Conservation (phyloP, 75 land plant genomes). For the Sequoiadendron giganteum region DNA sequence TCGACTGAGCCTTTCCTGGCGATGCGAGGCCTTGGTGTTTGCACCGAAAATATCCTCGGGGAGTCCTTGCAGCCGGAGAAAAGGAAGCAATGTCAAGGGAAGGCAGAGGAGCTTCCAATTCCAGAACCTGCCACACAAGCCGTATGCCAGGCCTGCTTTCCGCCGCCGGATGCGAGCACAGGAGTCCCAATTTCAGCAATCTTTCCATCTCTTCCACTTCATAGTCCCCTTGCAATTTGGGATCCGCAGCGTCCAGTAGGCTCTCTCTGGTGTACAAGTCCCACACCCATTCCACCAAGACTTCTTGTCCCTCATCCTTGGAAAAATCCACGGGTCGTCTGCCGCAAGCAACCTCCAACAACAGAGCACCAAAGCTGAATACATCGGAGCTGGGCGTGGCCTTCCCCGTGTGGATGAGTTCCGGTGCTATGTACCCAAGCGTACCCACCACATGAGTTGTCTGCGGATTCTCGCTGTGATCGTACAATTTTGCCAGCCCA, state of each 20-base stretch:
- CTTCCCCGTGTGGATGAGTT: constrained; percentile 30
- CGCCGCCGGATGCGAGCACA: background rate
- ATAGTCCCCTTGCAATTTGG: background rate
- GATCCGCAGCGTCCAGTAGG: constrained; percentile 9
- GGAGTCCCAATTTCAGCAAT: background rate
- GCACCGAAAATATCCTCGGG: too few relatives aligned
- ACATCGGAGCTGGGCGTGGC: constrained; percentile 40
- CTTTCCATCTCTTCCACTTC: background rate
- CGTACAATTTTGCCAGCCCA: constrained; percentile 30
- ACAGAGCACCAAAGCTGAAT: constrained; percentile 14
- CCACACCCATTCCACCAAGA: constrained; percentile 41
- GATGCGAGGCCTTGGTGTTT: too few relatives aligned
- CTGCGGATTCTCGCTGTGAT: constrained; percentile 20
- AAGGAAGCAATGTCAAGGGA: background rate
- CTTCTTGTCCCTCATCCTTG: background rate
- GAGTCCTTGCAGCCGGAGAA: background rate
- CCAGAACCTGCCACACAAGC: background rate
- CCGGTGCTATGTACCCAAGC: constrained; percentile 43
- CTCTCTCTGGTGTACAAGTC: constrained; percentile 20
- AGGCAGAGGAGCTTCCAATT: background rate
- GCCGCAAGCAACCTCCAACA: constrained; percentile 3
- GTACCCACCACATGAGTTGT: constrained; percentile 31
- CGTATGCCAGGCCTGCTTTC: background rate
- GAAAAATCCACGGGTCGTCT: constrained; percentile 11
- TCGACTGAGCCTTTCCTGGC: background rate